Conservation (phyloP, 345 rosid genomes). For the Hypericum perforatum region DNA sequence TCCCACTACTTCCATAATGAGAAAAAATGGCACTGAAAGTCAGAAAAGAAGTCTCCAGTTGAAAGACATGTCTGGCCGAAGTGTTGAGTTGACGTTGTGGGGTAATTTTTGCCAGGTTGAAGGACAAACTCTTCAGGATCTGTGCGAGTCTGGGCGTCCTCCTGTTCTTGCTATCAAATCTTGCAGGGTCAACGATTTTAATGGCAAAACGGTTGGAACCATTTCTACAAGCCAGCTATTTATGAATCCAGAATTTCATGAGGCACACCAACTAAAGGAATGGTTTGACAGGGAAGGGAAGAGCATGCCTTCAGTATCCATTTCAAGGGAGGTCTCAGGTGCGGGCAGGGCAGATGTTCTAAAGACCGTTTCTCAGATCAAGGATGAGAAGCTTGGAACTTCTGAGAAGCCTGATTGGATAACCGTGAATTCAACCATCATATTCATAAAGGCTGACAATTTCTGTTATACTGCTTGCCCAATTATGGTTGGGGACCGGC, state of each 20-base stretch:
- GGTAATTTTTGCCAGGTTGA: conserved; percentile 63
- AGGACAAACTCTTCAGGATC: conserved; percentile 58
- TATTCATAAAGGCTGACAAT: conserved; percentile 56
- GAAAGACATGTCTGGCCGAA: conserved; percentile 76
- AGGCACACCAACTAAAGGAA: conserved; percentile 50
- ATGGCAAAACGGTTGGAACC: conserved; percentile 74
- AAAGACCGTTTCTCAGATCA: conserved; percentile 69
- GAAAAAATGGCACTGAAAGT: conserved; percentile 64
- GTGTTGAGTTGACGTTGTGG: conserved; percentile 89
- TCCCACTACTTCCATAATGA: conserved; percentile 52
- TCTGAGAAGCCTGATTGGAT: conserved; percentile 96
- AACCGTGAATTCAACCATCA: conserved; percentile 50
- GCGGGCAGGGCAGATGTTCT: conserved; percentile 41
- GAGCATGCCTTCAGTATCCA: conserved; percentile 42
- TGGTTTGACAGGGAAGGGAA: conserved; percentile 82
- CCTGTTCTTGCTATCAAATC: conserved; percentile 81
- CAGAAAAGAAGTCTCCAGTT: conserved; percentile 69
- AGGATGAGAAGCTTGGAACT: conserved; percentile 86
- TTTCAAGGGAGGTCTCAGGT: conserved; percentile 62
- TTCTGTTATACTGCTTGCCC: conserved; percentile 98
- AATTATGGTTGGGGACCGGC: conserved; percentile 60
- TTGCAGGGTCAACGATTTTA: conserved; percentile 64
- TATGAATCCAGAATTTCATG: conserved; percentile 66
- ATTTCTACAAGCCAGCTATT: conserved; percentile 61
- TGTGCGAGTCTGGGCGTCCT: conserved; percentile 67